Evolutionary conservation across 345 rosid species (phyloP).

Genomic region (Firmiana major): DNA sequence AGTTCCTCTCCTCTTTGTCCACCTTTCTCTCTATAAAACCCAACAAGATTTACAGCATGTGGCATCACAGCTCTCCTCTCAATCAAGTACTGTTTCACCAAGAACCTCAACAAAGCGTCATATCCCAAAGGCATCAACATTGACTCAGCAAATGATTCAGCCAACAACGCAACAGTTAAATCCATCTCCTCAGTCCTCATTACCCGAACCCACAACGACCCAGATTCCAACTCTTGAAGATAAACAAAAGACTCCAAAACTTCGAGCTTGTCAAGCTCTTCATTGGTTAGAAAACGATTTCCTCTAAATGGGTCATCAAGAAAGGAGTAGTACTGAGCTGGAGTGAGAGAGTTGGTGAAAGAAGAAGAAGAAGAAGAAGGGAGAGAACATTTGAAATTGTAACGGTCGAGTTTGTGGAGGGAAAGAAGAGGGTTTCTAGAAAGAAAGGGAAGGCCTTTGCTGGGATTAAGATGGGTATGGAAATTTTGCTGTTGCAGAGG

Average conservation of each 20-base stretch:
- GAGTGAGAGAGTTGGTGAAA: slow-evolving; percentile 29
- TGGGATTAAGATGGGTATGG: slow-evolving; percentile 1
- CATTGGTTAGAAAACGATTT: slow-evolving; percentile 58
- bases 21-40: slow-evolving; percentile 46
- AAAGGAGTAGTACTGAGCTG: slow-evolving; percentile 34
- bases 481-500: slow-evolving; percentile 16
- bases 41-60: slow-evolving; percentile 75
- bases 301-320: slow-evolving; percentile 57
- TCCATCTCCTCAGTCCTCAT: slow-evolving; percentile 81
- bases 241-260: slow-evolving; percentile 60
- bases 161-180: slow-evolving; percentile 54
- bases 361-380: slow-evolving; percentile 29
- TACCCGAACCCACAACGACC: slow-evolving; percentile 63
- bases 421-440: slow-evolving; percentile 29
- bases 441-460: slow-evolving; percentile 25
- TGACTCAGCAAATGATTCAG: slow-evolving; percentile 85
- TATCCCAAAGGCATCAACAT: slow-evolving; percentile 67
- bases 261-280: slow-evolving; percentile 66
- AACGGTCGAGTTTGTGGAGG: slow-evolving; percentile 28
- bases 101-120: slow-evolving; percentile 55
- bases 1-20: slow-evolving; percentile 37
- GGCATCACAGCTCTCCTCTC: slow-evolving; percentile 73
- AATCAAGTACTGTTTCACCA: slow-evolving; percentile 80
- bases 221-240: slow-evolving; percentile 47
- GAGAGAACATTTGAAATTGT: slow-evolving; percentile 33